phyloP scores from a whole-genome alignment of 495 filamentous ascomycete species.

The Penicillium tannophilum region DNA sequence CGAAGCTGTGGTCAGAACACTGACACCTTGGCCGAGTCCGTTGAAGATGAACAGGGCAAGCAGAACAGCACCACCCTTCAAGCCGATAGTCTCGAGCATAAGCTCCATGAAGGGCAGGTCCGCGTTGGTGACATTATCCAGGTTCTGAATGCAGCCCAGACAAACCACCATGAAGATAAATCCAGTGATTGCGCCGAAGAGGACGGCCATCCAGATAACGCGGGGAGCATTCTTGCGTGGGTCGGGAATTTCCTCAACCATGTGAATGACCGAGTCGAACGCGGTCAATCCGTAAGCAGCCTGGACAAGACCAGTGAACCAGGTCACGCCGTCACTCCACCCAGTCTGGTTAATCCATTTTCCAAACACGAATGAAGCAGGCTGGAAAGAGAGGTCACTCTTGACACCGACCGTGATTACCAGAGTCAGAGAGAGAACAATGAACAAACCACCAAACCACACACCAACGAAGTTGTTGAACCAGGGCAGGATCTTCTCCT shows the following conservation, averaged over 20 bases:
- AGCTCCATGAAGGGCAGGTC: conserved; percentile 51
- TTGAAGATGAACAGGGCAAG: conserved; percentile 54
- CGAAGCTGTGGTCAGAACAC: conserved; percentile 52
- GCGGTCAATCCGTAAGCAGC: conserved; percentile 63
- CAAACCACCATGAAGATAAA: conserved; percentile 76
- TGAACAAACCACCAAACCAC: conserved; percentile 47
- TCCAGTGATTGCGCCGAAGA: conserved; percentile 56
- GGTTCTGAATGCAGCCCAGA: conserved; percentile 69
- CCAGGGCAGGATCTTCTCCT: conserved; percentile 45
- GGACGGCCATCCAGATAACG: conserved; percentile 45
- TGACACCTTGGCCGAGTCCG: conserved; percentile 46
- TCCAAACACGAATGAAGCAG: conserved; percentile 55
- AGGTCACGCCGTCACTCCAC: conserved; percentile 63
- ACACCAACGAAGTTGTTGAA: conserved; percentile 53
- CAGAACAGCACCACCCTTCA: conserved; percentile 38
- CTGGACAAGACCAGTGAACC: conserved; percentile 64
- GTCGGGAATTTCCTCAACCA: conserved; percentile 55
- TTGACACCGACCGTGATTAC: conserved; percentile 48
- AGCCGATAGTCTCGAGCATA: conserved; percentile 43
- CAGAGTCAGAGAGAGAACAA: conserved; percentile 45
- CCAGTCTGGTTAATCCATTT: conserved; percentile 63
- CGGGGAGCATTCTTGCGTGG: conserved; percentile 45
- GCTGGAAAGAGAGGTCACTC: conserved; percentile 41
- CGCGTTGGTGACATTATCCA: conserved; percentile 57
- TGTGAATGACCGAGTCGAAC: conserved; percentile 65